Evolutionary conservation across 1,284 basidiomycete species (phyloP), one percentile per base, ranked within the genome.

Genomic region (Trametes pubescens): DNA sequence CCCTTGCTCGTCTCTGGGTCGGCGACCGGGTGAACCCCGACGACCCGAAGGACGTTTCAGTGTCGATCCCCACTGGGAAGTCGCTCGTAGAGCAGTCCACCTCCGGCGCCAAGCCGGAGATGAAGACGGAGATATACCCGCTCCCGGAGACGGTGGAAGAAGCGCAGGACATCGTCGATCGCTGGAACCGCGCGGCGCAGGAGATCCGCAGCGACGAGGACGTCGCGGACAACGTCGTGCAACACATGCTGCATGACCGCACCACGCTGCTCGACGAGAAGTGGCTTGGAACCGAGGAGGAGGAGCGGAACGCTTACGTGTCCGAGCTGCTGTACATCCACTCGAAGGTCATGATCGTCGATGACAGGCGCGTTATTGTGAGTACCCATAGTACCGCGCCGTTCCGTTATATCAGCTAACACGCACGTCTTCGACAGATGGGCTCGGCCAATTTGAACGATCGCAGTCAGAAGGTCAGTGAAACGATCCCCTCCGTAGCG

Each of bases 391-490:
- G 48, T 32, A 14, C 34, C 26, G 8, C 61, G 40, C 1, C 54
- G 21, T n/a, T 49, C 18, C 32, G 58, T 6, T 57, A 22, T 26
- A 11, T 46, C 8, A 8, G 13, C 65, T 58, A 47, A 55, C 13
- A 22, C 29, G 40, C 29, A 14, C 18, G 40, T 16, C 10, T 10
- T 52, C 48, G 47, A 49, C 11, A 94, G 89, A 91, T 94, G 84
- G 93, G 94, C 43, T 93, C 91, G 29, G 94, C 94, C 7, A 96
- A 98, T 75, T 79, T 97, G 70, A 98, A 98, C 72, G 94, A 95
- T 70, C 89, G 93, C 35, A 91, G 88, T 66, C 90, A 93, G 76
- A 89, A 85, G 82, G 89, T 85, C 58, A 40, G 74, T 46, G 40
- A 8, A 6, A 26, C n/a, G 29, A 13, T 26, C 1, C n/a, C 26